Base-by-base conservation (phyloP, 495 filamentous ascomycete species). In the Hyaloscypha variabilis region DNA sequence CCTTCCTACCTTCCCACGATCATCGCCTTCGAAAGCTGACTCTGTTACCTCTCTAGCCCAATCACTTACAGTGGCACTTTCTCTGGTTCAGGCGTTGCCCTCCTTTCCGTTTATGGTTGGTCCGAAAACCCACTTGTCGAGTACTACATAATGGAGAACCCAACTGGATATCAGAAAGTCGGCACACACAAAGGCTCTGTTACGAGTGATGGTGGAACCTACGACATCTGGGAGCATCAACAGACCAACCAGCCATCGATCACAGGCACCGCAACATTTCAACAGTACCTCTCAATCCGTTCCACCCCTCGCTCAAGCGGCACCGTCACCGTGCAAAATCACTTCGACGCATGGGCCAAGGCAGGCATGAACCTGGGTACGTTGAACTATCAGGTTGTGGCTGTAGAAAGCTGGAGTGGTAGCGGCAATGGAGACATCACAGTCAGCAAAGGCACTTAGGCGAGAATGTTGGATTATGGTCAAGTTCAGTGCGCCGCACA, bases 211-310 rank as follows among this genome's bases (percentile, higher is more conserved):
- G 89, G 88, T 58, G 73, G 76, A 50, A 84, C 77, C 19, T 92
- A 92, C 78, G 79, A 85, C 60, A 85, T 91, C 75, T 88, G 85
- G 78, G 77, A 81, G 70, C 77, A 80, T 53, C 75, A 78, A 54
- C 86, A 84, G 50, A 75, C 77, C 70, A 85, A 91, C 76, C 79
- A 56, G 23, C 63, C 63, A 13, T 66, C 63, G 28, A 66, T 66
- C 39, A 17, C 34, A 66, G 63, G 63, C 49, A 66, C 63, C 39
- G 53, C 56, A 25, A 60, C 63, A 3, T 64, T 64, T 26, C 58
- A 64, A 26, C 62, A 64, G 50, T 60, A 65, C 28, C 36, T 60
- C 29, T 67, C 58, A 2, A 29, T 62, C 58, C 58, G 64, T 21
- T 51, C 55, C 17, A 29, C 31, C 26, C 2, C 30, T 2, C 57